A percentile compares a stretch with the other conserved stretches of the same genome.
These are phyloP conservation scores for Saccharomyces hybrid DNA, from an alignment of 1,139 yeast species.

Conservation along the genomic window DNA sequence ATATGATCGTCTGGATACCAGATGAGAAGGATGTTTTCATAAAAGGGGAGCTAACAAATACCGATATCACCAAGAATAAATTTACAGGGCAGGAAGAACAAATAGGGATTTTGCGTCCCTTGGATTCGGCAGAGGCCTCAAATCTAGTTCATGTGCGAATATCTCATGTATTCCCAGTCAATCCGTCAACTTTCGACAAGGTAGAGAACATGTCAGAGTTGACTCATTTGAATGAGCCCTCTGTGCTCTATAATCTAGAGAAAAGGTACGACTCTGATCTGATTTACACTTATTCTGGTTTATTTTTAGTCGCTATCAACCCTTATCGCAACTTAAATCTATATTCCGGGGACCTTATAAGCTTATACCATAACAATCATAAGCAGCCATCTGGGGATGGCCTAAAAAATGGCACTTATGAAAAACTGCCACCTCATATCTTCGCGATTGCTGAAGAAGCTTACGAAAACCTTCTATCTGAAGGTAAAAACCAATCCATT, in stretches of 20 bases:
- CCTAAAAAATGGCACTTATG: conserved; percentile 23
- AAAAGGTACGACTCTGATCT: conserved; percentile 69
- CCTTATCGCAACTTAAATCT: conserved; percentile 79
- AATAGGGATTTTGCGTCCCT: conserved; percentile 9
- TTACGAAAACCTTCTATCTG: conserved; percentile 62
- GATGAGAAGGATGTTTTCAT: conserved; percentile 57
- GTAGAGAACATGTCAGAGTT: conserved; percentile 94
- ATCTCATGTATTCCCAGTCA: conserved; percentile 52
- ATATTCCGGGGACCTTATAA: conserved; percentile 54
- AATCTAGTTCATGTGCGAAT: conserved; percentile 36
- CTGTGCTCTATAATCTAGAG: conserved; percentile 76
- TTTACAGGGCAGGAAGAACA: conserved; percentile 17
- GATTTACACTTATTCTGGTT: conserved; percentile 76
- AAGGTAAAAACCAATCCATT: conserved; percentile 76
- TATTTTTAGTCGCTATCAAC: conserved; percentile 89
- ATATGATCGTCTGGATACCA: conserved; percentile 64
- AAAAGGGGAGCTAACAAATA: conserved; percentile 52
- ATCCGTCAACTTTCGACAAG: conserved; percentile 87
- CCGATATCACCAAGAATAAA: conserved; percentile 16
- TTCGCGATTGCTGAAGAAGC: conserved; percentile 89
- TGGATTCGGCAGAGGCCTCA: conserved; percentile 11
- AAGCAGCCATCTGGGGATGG: neutral
- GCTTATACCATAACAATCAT: conserved; percentile 38
- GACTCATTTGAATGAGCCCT: conserved; percentile 90
- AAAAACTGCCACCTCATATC: conserved; percentile 71